Evolutionary conservation across 768 basidiomycete species (phyloP), one percentile per base, ranked within the genome.

Genomic region (Lyophyllum atratum): DNA sequence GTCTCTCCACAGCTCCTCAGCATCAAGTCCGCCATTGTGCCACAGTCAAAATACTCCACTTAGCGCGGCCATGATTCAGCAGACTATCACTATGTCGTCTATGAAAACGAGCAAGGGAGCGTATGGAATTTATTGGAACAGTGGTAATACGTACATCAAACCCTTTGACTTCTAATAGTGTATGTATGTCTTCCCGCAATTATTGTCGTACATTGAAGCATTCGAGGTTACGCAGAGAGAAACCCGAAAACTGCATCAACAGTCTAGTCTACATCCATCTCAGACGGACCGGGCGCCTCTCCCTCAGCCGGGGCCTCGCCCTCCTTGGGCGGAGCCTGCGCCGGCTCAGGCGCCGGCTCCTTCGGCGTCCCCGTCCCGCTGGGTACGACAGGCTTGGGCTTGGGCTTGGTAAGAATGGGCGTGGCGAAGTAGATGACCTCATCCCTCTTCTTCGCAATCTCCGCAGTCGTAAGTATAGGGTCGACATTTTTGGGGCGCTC

Each of bases 401-500:
- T 97, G 49, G 90, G 91, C 81, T 82, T 89, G 61, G 90, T 92
- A 71, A 99, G 78, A 74, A 98, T 96, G 28, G 93, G 93, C 25
- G 87, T 85, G 47, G 90, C 89, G 65, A 92, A 90, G 79, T 92
- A 97, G 60, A 92, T 85, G 58, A 95, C 73, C 72, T 98, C 97
- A 60, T 99, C 96, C 66, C 86, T 80, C 83, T 89, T 92, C 90
- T 95, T 95, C 74, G 77, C 70, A 62, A 97, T 89, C 72, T 98
- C 94, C 56, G 79, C 86, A 48, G 79, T 82, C 56, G 82, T 93
- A 72, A 98, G 73, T 58, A 93, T 83, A 24, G 94, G 89, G 69
- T 95, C 89, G 54, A 87, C 85, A 70, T 92, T 90, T 87, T 97
- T 96, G 70, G 89, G 76, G 54, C 87, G 80, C 80, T 98, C 96